Evolutionary conservation across 2,329 filamentous ascomycete genomes (phyloP), one percentile per base, ranked within the genome.

Genomic region (Colletotrichum sp.): DNA sequence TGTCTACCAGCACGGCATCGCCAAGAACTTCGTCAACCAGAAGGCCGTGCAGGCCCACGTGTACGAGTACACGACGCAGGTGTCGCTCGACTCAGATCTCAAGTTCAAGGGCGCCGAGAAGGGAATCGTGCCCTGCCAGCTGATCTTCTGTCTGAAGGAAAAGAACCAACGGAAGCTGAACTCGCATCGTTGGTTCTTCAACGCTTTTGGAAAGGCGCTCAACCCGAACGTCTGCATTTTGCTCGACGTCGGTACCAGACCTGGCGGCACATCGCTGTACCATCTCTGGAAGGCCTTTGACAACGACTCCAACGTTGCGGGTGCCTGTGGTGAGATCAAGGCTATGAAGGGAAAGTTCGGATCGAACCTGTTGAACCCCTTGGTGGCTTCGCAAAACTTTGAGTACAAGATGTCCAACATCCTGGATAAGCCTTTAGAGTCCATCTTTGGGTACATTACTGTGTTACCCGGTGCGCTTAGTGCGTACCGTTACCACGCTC

Each of bases 321-420:
- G 97, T 65, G 97, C 97, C 30, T 98, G 97, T 78, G 97, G 97
- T 79, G 97, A 99, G 84, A 99, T 99, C 85, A 98, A 96, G 83
- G 97, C 97, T 1, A 98, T 98, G 86, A 98, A 98, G 84, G 97
- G 97, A 9, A 95, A 93, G 79, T 93, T 91, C 28, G 96, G 95
- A 82, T 88, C 92, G 7, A 95, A 96, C 77, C 89, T 99, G 18
- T 88, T 99, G 61, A 99, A 99, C 81, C 97, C 97, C 0, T 89
- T 99, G 8, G 96, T 99, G 18, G 97, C 97, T 0, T 98, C 96
- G 61, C 97, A 99, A 81, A 99, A 99, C 83, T 99, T 99, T 79
- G 97, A 99, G 87, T 99, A 99, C 89, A 99, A 99, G 86, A 98
- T 99, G 95, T 98, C 96, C 55, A 99, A 99, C 81, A 99, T 99